A percentile compares a stretch with the other conserved stretches of the same genome.
Conservation (phyloP, 805 yeast genomes). For the Candida boidinii region DNA sequence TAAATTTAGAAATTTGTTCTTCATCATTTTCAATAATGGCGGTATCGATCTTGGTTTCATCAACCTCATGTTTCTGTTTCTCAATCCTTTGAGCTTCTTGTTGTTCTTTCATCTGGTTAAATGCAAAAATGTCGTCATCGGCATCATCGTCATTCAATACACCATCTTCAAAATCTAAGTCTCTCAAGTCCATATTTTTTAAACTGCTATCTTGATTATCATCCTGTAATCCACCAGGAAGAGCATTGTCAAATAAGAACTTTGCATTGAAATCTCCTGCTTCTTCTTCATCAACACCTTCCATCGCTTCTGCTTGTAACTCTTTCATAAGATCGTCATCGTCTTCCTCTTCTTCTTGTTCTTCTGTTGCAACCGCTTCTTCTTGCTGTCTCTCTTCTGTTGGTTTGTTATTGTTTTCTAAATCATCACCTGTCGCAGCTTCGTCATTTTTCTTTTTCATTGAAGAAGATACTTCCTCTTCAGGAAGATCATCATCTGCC, state of each 20-base stretch:
- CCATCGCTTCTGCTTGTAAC: conserved; percentile 28
- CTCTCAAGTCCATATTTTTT: too few species aligned
- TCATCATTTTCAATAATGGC: conserved; percentile 22
- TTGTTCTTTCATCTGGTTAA: conserved; percentile 4
- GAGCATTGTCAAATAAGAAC: conserved; percentile 24
- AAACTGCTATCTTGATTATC: too few species aligned
- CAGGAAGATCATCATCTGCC: conserved; percentile 59
- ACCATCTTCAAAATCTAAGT: conserved; percentile 21
- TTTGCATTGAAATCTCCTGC: conserved; percentile 16
- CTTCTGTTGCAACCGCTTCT: conserved; percentile 32
- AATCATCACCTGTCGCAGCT: conserved; percentile 22
- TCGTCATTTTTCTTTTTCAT: conserved; percentile 8
- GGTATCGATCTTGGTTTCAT: conserved; percentile 15
- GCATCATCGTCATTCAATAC: conserved; percentile 14
- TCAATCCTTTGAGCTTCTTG: background rate
- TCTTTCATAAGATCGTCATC: conserved; percentile 31
- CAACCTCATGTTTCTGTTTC: conserved; percentile 1
- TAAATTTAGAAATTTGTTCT: too few species aligned
- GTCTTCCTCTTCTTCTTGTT: conserved; percentile 23
- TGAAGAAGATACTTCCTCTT: conserved; percentile 19
- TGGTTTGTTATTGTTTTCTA: background rate
- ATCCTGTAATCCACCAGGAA: conserved; percentile 18
- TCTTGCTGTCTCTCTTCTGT: conserved; percentile 10
- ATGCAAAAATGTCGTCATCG: conserved; percentile 10
- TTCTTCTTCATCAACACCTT: conserved; percentile 25